Base-by-base conservation (phyloP, 1,139 yeast species). In the Debaryomycetaceae sp. region DNA sequence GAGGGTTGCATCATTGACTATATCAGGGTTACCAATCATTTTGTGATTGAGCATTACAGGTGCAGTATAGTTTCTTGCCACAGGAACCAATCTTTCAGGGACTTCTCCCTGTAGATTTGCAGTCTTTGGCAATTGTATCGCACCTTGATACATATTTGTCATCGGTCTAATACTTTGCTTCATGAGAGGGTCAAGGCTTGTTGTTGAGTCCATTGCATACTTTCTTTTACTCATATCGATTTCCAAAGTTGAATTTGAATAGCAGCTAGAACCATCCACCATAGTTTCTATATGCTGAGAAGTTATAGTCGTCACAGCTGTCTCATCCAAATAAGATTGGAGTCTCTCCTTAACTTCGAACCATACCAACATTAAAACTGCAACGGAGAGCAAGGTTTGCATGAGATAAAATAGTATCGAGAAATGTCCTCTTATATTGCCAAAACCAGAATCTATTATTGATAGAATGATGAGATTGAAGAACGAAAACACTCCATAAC, bases 11-110 rank as follows among this genome's bases (percentile, higher is more conserved):
- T 37, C 31, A 9, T 22, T 6, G 14, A 13, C 22, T 13, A 14
- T 23, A 11, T 37, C 39, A 9, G 29, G 9, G 2, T 4, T 29
- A 24, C 24, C 39, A 8, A 2, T 13, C 13, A 22, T 23, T 23
- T 23, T 23, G 5, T 24, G 33, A 20, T 11, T 24, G 39, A 23
- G 24, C n/a, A 29, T 31, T n/a, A 38, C 35, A 5, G 42, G 45
- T 9, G 45, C 45, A 20, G 45, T 39, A 24, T 37, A 36, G 24
- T 44, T 45, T 37, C 45, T 38, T 38, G 24, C 40, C 20, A 38
- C 34, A 4, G 40, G 40, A 13, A 27, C 4, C 9, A 34, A 13
- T 13, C 17, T 13, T 4, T 34, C 36, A 3, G 22, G 22, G 8
- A 17, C 23, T 8, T 13, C 23, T 34, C 22, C n/a, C 11, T 2